phyloP scores from a whole-genome alignment of 2,329 filamentous ascomycete species.

The Aspergillus arachidicola region DNA sequence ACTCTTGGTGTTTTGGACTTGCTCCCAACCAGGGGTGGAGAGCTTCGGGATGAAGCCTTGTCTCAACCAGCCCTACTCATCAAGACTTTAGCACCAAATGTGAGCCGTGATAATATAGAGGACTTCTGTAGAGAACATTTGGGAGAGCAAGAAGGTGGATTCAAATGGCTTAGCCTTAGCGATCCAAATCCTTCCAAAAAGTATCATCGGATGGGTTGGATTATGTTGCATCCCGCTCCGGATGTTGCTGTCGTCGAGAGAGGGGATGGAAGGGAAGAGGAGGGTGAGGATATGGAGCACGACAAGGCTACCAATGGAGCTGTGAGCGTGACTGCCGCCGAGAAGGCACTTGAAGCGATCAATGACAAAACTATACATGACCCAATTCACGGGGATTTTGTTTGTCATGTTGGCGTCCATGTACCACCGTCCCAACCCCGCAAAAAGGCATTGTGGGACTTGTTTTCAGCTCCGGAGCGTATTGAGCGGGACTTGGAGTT shows the following conservation, averaged over 20 bases:
- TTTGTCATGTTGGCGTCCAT: slow-evolving; percentile 95
- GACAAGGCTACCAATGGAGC: slow-evolving; percentile 37
- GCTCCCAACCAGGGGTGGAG: slow-evolving; percentile 78
- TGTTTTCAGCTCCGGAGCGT: slow-evolving; percentile 92
- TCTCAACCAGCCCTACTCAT: slow-evolving; percentile 91
- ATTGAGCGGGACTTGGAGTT: slow-evolving; percentile 87
- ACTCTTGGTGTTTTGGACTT: slow-evolving; percentile 90
- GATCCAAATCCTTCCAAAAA: slow-evolving; percentile 97
- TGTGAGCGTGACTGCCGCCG: slow-evolving; percentile 59
- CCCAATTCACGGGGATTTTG: slow-evolving; percentile 90
- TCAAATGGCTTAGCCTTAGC: slow-evolving; percentile 93
- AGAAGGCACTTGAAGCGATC: slow-evolving; percentile 88
- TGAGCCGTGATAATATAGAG: slow-evolving; percentile 90
- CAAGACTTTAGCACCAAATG: slow-evolving; percentile 96
- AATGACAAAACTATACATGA: slow-evolving; percentile 98
- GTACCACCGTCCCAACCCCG: slow-evolving; percentile 81
- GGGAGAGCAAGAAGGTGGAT: slow-evolving; percentile 86
- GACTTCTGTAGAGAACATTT: slow-evolving; percentile 93
- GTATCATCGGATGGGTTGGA: slow-evolving; percentile 97
- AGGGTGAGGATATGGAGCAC: slow-evolving; percentile 56
- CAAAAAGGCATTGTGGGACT: slow-evolving; percentile 95
- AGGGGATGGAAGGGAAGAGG: slow-evolving; percentile 72
- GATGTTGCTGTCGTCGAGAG: slow-evolving; percentile 70
- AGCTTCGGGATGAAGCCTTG: slow-evolving; percentile 85
- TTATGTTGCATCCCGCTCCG: slow-evolving; percentile 83